Conservation (phyloP, 768 basidiomycete genomes). For the Suillus hirtellus region DNA sequence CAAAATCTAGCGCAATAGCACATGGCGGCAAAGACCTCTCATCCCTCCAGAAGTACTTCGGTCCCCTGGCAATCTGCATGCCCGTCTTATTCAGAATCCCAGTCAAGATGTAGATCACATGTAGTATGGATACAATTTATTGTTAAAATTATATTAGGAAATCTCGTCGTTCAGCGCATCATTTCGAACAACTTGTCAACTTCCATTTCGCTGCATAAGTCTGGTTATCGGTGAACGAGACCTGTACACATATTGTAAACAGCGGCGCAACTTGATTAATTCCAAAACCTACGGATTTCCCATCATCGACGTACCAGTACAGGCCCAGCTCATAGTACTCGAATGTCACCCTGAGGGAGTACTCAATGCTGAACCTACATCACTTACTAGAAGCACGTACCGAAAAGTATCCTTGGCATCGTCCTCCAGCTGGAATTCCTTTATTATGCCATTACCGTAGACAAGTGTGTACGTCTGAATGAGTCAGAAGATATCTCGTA, state of each 20-base stretch:
- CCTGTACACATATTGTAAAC: background rate
- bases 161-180: background rate
- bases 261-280: background rate
- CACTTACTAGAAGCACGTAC: background rate
- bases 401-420: background rate
- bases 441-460: background rate
- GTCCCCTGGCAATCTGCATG: background rate
- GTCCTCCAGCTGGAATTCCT: background rate
- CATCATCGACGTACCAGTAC: background rate
- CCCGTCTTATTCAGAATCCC: background rate
- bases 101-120: background rate
- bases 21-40: background rate
- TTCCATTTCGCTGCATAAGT: slow-evolving; percentile 1
- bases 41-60: background rate
- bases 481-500: background rate
- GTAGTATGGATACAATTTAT: background rate
- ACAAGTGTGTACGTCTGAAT: background rate
- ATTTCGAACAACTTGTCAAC: background rate
- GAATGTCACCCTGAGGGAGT: background rate
- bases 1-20: background rate
- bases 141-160: background rate
- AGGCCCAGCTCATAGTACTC: background rate
- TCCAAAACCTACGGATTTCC: background rate
- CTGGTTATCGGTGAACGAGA: background rate
- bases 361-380: background rate